Evolutionary conservation across 495 filamentous ascomycete genomes (phyloP).

Genomic region (Sabuloglossum arenarium): DNA sequence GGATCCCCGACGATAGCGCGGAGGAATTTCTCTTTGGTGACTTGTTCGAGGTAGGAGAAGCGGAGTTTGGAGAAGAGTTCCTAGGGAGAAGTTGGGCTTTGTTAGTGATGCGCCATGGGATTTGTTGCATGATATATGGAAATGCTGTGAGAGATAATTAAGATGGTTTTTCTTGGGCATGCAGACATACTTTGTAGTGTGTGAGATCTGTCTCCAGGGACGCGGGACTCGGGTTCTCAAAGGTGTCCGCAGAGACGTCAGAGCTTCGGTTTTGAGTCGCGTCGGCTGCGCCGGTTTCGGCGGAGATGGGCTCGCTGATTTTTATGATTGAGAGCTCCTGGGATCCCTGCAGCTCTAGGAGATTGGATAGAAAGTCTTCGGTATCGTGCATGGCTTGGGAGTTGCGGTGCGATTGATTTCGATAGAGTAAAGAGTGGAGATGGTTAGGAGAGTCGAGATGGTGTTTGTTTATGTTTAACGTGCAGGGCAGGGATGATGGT

Average conservation of each 20-base stretch:
- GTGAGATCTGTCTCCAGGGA: conserved; percentile 66
- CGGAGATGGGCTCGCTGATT: conserved; percentile 49
- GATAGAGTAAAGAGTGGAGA: too few relatives aligned
- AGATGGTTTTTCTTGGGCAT: not conserved
- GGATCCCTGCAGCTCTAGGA: conserved; percentile 22
- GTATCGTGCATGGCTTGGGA: conserved; percentile 2
- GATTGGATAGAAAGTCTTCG: conserved; percentile 18
- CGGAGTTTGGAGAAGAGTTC: conserved; percentile 91
- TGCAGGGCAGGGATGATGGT: too few relatives aligned
- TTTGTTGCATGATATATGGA: too few relatives aligned
- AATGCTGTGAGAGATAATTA: not conserved
- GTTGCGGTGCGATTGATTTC: conserved; percentile 6
- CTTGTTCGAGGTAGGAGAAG: conserved; percentile 78
- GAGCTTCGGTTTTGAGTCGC: conserved; percentile 32
- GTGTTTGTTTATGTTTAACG: not conserved
- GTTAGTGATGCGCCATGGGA: not conserved
- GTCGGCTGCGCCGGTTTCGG: conserved; percentile 23
- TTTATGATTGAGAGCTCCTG: conserved; percentile 50
- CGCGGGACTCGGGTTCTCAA: conserved; percentile 50
- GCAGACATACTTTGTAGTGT: conserved; percentile 47
- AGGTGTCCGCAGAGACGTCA: conserved; percentile 40
- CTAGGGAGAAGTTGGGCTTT: conserved; percentile 16
- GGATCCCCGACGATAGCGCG: conserved; percentile 67
- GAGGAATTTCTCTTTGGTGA: conserved; percentile 64
- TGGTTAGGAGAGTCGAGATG: not conserved